Conservation (phyloP, 352 stramenopile species). For the Pythium oligandrum region DNA sequence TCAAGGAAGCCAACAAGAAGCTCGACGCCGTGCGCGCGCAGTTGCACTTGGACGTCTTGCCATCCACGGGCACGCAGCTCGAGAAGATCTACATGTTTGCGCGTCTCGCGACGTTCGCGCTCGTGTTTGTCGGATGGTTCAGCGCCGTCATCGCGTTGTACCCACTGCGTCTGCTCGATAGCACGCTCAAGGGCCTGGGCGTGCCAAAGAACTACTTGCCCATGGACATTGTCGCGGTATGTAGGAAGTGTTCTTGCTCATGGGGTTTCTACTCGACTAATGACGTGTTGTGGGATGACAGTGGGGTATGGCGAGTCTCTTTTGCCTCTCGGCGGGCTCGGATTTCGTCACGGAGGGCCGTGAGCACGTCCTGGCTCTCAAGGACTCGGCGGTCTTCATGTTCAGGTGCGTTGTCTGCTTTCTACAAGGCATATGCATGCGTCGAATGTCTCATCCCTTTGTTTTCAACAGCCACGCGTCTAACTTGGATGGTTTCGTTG, state of each 20-base stretch:
- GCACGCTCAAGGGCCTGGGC: slow-evolving; percentile 42
- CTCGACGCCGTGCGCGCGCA: slow-evolving; percentile 61
- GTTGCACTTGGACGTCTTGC: slow-evolving; percentile 57
- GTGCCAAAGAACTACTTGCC: slow-evolving; percentile 76
- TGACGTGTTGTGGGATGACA: slow-evolving; percentile 8
- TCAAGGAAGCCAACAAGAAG: slow-evolving; percentile 43
- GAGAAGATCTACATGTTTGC: slow-evolving; percentile 63
- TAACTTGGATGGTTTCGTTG: slow-evolving; percentile 81
- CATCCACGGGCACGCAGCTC: slow-evolving; percentile 31
- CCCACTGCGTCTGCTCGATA: slow-evolving; percentile 57
- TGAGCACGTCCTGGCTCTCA: slow-evolving; percentile 44
- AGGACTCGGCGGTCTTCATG: slow-evolving; percentile 76
- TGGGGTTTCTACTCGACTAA: not conserved
- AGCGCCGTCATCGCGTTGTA: slow-evolving; percentile 60
- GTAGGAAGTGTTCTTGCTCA: slow-evolving; percentile 1
- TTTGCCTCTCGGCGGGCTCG: slow-evolving; percentile 50
- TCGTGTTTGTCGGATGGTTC: slow-evolving; percentile 76
- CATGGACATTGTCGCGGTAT: slow-evolving; percentile 63
- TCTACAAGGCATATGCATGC: not conserved
- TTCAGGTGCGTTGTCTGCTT: slow-evolving; percentile 44
- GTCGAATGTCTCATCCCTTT: not conserved
- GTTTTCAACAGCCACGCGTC: slow-evolving; percentile 51
- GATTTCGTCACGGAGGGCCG: slow-evolving; percentile 41
- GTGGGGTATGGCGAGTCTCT: slow-evolving; percentile 40
- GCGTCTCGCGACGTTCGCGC: slow-evolving; percentile 55